Conservation (phyloP, 2,329 filamentous ascomycete genomes). For the Botrytis galanthina region DNA sequence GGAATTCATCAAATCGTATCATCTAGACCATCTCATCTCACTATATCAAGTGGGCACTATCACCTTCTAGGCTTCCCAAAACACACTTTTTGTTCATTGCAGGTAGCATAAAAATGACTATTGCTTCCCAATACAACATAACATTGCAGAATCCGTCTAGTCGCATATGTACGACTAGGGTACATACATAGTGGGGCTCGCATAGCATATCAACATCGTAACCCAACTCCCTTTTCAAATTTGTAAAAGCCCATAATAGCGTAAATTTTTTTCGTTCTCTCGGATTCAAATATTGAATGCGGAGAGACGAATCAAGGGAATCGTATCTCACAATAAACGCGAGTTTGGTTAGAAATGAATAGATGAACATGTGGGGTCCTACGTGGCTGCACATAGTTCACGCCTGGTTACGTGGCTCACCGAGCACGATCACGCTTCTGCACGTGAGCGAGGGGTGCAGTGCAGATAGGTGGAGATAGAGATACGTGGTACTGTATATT, state of each 20-base stretch:
- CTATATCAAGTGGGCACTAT: not conserved
- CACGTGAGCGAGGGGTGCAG: slow-evolving; percentile 6
- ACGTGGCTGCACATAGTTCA: slow-evolving; percentile 6
- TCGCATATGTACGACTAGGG: not conserved
- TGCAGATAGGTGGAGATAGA: not conserved
- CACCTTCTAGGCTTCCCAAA: not conserved
- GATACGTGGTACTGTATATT: slow-evolving; percentile 3
- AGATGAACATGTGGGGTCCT: slow-evolving; percentile 11
- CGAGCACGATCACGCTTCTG: slow-evolving; percentile 3
- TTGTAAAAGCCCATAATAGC: not conserved
- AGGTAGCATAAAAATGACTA: not conserved
- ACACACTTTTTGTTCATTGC: not conserved
- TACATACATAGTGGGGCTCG: not conserved
- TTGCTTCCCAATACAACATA: not conserved
- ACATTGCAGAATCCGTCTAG: not conserved
- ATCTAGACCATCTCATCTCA: not conserved
- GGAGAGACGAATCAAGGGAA: not conserved
- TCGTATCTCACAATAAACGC: not conserved
- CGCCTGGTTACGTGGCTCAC: not conserved
- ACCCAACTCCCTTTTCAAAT: not conserved
- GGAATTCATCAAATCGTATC: not conserved
- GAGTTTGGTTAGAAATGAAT: not conserved
- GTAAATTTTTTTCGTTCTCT: not conserved
- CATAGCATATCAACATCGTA: not conserved
- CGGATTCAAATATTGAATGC: not conserved